phyloP scores from a whole-genome alignment of 1,284 basidiomycete species.

The Wolfiporia cocos region DNA sequence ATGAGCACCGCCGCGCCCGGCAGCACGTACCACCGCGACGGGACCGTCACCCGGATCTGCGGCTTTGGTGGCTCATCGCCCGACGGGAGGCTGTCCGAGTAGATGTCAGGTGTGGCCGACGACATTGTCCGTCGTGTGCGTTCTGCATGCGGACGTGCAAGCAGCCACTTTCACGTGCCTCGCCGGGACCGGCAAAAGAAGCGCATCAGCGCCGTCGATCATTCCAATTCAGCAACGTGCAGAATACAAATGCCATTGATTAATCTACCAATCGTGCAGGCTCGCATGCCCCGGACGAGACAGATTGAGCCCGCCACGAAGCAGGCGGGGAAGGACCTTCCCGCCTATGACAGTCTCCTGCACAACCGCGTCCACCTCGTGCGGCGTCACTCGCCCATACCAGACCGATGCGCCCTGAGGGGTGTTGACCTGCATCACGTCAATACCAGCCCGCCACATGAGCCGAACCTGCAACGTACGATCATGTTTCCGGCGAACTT shows the following conservation, averaged over 20 bases:
- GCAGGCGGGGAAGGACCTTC: conserved; percentile 73
- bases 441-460: neutral
- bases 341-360: conserved; percentile 83
- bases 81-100: neutral
- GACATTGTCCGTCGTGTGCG: neutral
- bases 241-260: no score
- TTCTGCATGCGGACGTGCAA: neutral
- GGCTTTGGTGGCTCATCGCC: conserved; percentile 1
- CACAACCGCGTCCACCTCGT: conserved; percentile 84
- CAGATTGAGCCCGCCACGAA: conserved; percentile 80
- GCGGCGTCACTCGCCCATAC: conserved; percentile 91
- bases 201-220: no score
- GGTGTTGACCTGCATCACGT: conserved; percentile 63
- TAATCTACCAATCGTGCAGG: conserved; percentile 65
- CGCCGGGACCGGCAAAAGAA: no score
- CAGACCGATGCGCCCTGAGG: conserved; percentile 82
- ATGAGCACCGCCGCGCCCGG: conserved; percentile 51
- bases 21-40: conserved; percentile 35
- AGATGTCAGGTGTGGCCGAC: neutral
- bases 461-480: conserved; percentile 36
- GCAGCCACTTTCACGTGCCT: neutral
- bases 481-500: conserved; percentile 90
- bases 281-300: conserved; percentile 57
- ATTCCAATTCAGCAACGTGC: no score
- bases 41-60: conserved; percentile 32